Evolutionary conservation across 1,284 basidiomycete species (phyloP), one percentile per base, ranked within the genome.

Genomic region (Papiliotrema flavescens): DNA sequence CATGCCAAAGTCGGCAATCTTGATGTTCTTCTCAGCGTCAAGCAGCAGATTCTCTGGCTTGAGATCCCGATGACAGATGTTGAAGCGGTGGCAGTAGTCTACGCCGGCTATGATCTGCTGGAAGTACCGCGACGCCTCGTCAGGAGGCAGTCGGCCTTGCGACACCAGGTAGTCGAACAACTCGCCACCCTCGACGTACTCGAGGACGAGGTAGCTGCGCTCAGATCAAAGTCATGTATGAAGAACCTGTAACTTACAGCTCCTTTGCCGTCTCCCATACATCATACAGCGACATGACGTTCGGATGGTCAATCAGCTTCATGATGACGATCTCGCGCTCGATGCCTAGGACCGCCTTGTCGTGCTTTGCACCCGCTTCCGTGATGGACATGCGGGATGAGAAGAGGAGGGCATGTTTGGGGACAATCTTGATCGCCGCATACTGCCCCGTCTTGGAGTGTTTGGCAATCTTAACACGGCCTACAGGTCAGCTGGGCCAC

Each of bases 1-100:
- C 90, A 98, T 94, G 14, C 94, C 94, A 75, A 98, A 98, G 78
- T 98, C 94, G 8, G 92, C 93, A 42, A 98, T 86, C 76, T 96
- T 98, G 82, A 96, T 86, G 66, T 91, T 93, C 63, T 82, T 83
- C 60, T 88, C 78, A 35, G 81, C 79, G 76, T 94, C 90, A 50
- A 94, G 83, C 46, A 96, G 81, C 44, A 96, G 80, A 72, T 98
- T 98, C 76, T 98, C 94, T 0, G 92, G 93, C 68, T 98, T 98
- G 57, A 98, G 81, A 75, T 98, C 95, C 40, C 94, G 87, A 74
- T 98, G 94, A 53, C 89, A 91, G 69, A 98, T 91, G 70, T 93
- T 94, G 81, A 95, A 92, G n/a, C 85, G 84, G 75, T 98, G 95
- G 67, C 91, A 96, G 75, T 97, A 96, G 74, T 92, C 86, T 58